These are phyloP conservation scores for Thelonectria olida DNA, from an alignment of 2,329 filamentous ascomycete genomes.

Conservation along the genomic window DNA sequence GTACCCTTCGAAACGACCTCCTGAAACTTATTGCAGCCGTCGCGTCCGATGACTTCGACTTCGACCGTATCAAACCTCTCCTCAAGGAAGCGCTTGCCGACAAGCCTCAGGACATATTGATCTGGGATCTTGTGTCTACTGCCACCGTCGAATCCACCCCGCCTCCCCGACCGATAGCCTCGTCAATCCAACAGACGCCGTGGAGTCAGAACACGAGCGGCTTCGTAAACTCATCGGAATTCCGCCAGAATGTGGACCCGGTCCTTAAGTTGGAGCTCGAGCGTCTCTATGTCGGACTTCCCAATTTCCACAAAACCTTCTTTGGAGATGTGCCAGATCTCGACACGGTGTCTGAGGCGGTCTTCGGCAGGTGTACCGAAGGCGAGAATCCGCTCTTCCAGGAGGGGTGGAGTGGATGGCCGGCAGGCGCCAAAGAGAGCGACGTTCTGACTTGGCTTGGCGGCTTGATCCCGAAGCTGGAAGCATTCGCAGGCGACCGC, in stretches of 20 bases:
- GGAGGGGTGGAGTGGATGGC: conserved; percentile 45
- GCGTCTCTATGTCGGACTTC: conserved; percentile 47
- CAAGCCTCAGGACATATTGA: conserved; percentile 39
- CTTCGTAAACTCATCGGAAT: conserved; percentile 46
- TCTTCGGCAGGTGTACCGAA: conserved; percentile 46
- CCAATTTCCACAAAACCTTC: conserved; percentile 43
- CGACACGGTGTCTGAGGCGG: conserved; percentile 40
- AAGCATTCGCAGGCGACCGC: conserved; percentile 35
- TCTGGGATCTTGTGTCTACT: conserved; percentile 47
- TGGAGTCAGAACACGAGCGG: conserved; percentile 40
- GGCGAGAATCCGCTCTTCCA: conserved; percentile 41
- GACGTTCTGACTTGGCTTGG: conserved; percentile 45
- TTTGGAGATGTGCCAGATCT: conserved; percentile 44
- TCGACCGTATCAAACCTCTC: conserved; percentile 45
- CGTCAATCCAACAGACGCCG: conserved; percentile 40
- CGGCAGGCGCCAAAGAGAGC: conserved; percentile 43
- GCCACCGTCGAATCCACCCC: conserved; percentile 22
- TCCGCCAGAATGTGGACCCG: conserved; percentile 43
- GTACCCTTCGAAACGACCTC: conserved; percentile 10
- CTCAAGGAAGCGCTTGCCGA: conserved; percentile 41
- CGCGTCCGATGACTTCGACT: conserved; percentile 25
- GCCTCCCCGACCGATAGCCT: conserved; percentile 36
- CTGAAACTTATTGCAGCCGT: conserved; percentile 9
- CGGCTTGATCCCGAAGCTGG: conserved; percentile 31
- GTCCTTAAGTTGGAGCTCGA: conserved; percentile 46